These are phyloP conservation scores for Boletus eberwhitei DNA, from an alignment of 768 basidiomycete genomes.

Conservation along the genomic window DNA sequence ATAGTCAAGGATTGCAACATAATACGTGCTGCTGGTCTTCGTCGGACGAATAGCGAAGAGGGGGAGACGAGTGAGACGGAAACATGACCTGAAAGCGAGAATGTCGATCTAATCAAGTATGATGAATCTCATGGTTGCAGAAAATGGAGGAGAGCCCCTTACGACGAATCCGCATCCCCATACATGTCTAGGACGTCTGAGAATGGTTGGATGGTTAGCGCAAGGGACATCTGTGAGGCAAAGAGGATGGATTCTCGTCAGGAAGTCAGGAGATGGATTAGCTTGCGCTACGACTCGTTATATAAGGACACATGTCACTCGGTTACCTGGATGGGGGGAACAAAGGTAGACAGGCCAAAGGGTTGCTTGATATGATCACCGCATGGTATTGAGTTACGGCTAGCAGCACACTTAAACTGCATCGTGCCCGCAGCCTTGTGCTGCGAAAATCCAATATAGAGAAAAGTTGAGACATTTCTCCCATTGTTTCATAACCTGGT, in stretches of 20 bases:
- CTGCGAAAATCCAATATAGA: not conserved
- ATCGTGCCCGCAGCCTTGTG: not conserved
- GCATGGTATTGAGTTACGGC: slow-evolving; percentile 2
- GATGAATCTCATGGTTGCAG: slow-evolving; percentile 3
- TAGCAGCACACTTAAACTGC: not conserved
- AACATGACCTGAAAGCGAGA: slow-evolving; percentile 84
- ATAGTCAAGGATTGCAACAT: slow-evolving; percentile 68
- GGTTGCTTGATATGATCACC: slow-evolving; percentile 4
- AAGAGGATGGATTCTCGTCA: slow-evolving; percentile 9
- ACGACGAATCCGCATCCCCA: slow-evolving; percentile 66
- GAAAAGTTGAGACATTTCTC: not conserved
- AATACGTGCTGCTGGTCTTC: slow-evolving; percentile 45
- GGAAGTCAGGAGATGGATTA: slow-evolving; percentile 16
- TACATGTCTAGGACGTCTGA: slow-evolving; percentile 61
- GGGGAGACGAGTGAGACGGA: slow-evolving; percentile 60
- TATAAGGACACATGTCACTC: slow-evolving; percentile 27
- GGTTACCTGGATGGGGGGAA: slow-evolving; percentile 27
- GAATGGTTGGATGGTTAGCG: slow-evolving; percentile 60
- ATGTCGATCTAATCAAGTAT: slow-evolving; percentile 58
- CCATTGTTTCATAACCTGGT: slow-evolving; percentile 26
- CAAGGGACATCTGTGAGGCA: slow-evolving; percentile 56
- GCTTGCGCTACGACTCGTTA: slow-evolving; percentile 14
- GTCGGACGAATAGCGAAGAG: slow-evolving; percentile 51
- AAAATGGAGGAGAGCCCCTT: slow-evolving; percentile 27
- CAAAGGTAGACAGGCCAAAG: slow-evolving; percentile 26